A percentile compares a stretch with the other conserved stretches of the same genome.
Conservation (phyloP, 176 grass and related monocot species). For the Dactylis glomerata region DNA sequence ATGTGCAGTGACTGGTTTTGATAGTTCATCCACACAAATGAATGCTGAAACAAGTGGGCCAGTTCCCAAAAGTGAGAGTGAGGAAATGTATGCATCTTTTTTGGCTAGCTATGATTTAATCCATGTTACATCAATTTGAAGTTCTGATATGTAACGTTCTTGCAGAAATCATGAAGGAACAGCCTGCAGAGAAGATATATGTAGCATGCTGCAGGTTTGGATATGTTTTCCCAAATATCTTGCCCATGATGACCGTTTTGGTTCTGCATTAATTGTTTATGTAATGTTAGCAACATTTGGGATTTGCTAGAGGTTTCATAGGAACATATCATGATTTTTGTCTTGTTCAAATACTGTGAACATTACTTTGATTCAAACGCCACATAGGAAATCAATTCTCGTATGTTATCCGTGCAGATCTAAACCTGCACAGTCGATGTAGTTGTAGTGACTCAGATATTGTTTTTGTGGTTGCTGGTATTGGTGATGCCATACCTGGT, state of each 20-base stretch:
- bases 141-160: slow-evolving; percentile 11
- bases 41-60: slow-evolving; percentile 17
- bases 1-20: background rate
- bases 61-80: slow-evolving; percentile 34
- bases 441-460: background rate
- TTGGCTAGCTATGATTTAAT: background rate
- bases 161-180: slow-evolving; percentile 37
- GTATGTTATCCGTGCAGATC: background rate
- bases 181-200: slow-evolving; percentile 25
- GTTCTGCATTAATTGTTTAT: slow-evolving; percentile 1
- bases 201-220: slow-evolving; percentile 38
- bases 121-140: background rate
- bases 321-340: background rate
- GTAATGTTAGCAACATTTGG: background rate
- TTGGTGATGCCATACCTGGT: background rate
- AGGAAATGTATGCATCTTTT: slow-evolving; percentile 20
- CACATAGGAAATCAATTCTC: background rate
- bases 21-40: background rate
- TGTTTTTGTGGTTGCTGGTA: background rate
- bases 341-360: background rate
- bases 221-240: slow-evolving; percentile 1
- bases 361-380: background rate
- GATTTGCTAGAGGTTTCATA: background rate
- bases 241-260: background rate
- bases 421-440: background rate